Percentiles rank a stretch among this genome's conserved stretches.
Conservation (phyloP, 2,329 filamentous ascomycete genomes). For the Ascochyta clinopodiicola region DNA sequence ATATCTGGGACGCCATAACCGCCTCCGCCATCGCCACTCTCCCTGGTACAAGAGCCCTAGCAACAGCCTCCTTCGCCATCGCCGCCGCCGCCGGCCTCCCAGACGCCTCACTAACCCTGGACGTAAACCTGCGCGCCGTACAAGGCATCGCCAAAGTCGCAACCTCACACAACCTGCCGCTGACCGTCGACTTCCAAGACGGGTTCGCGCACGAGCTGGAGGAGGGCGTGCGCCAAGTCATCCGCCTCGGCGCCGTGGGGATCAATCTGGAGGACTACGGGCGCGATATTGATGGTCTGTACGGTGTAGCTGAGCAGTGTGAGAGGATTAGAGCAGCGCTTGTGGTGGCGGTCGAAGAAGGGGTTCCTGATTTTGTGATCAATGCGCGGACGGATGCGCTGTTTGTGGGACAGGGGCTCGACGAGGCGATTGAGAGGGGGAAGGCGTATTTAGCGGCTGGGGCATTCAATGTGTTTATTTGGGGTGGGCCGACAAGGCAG, state of each 20-base stretch:
- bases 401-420: conserved; percentile 49
- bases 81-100: conserved; percentile 40
- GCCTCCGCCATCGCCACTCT: conserved; percentile 56
- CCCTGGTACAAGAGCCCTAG: conserved; percentile 51
- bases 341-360: conserved; percentile 53
- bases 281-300: conserved; percentile 43
- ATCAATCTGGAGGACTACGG: conserved; percentile 65
- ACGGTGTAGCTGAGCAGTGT: conserved; percentile 56
- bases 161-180: conserved; percentile 51
- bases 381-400: conserved; percentile 64
- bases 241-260: conserved; percentile 62
- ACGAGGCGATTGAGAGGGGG: conserved; percentile 61
- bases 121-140: conserved; percentile 60
- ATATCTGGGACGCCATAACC: conserved; percentile 62
- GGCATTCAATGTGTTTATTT: conserved; percentile 66
- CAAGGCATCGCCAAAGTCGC: conserved; percentile 54
- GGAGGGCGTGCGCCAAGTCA: conserved; percentile 53
- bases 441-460: conserved; percentile 65
- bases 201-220: conserved; percentile 60
- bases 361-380: conserved; percentile 56
- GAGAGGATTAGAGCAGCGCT: conserved; percentile 55
- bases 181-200: conserved; percentile 67
- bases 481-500: conserved; percentile 57
- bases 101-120: conserved; percentile 54
- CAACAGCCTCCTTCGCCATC: conserved; percentile 47